A percentile compares a stretch with the other conserved stretches of the same genome.
Conservation (phyloP, 495 filamentous ascomycete species). For the Hypoxylon fuscum region DNA sequence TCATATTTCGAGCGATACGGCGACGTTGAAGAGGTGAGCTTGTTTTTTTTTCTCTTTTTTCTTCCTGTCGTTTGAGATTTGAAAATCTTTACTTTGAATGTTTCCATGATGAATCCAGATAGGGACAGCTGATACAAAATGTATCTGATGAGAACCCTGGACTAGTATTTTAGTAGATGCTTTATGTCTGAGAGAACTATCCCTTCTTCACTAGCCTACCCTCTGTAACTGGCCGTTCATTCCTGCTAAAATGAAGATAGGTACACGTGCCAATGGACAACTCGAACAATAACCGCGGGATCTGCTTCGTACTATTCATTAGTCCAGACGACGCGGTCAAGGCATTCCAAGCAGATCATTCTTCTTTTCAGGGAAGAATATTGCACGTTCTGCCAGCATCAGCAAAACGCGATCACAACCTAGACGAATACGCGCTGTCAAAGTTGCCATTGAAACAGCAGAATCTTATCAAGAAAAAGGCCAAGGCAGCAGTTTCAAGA, state of each 20-base stretch:
- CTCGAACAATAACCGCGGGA: slow-evolving; percentile 40
- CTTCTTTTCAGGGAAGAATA: slow-evolving; percentile 89
- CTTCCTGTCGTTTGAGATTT: no score
- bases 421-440: slow-evolving; percentile 87
- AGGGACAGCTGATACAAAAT: slow-evolving; percentile 95
- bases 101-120: slow-evolving; percentile 95
- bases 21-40: slow-evolving; percentile 83
- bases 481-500: slow-evolving; percentile 73
- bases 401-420: slow-evolving; percentile 77
- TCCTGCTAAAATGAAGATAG: slow-evolving; percentile 45
- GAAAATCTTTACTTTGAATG: slow-evolving; percentile 25
- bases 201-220: slow-evolving; percentile 40
- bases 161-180: slow-evolving; percentile 73
- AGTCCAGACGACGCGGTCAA: slow-evolving; percentile 75
- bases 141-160: slow-evolving; percentile 67
- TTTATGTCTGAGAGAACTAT: slow-evolving; percentile 59
- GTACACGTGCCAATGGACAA: slow-evolving; percentile 44
- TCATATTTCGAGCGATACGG: slow-evolving; percentile 75
- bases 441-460: slow-evolving; percentile 95
- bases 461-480: slow-evolving; percentile 83
- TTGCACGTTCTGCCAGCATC: slow-evolving; percentile 86
- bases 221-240: slow-evolving; percentile 32
- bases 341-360: slow-evolving; percentile 79
- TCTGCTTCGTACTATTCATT: slow-evolving; percentile 83
- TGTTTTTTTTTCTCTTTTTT: slow-evolving; percentile 34